A percentile compares a stretch with the other conserved stretches of the same genome.
Conservation (phyloP, 2,329 filamentous ascomycete genomes). For the Monosporascus sp. region DNA sequence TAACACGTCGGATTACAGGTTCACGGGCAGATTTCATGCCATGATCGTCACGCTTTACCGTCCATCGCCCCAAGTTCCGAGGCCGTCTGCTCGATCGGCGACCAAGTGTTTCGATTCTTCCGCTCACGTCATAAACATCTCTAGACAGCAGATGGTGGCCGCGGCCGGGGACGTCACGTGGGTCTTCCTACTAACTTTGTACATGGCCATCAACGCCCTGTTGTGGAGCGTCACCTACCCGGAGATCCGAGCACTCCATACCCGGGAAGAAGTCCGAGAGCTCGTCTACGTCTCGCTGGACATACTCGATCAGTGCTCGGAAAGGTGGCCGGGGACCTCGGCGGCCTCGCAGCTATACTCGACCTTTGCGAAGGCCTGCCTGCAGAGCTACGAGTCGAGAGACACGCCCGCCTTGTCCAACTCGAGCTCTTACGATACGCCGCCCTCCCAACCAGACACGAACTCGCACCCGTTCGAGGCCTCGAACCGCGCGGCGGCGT, state of each 20-base stretch:
- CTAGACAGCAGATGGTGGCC: conserved; percentile 72
- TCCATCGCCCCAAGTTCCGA: conserved; percentile 86
- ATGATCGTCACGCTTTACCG: conserved; percentile 86
- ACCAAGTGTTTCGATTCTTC: conserved; percentile 78
- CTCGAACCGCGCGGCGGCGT: conserved; percentile 30
- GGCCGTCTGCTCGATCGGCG: conserved; percentile 75
- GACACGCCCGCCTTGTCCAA: conserved; percentile 32
- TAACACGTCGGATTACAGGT: conserved; percentile 39
- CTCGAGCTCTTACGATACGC: conserved; percentile 34
- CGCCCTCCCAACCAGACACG: conserved; percentile 44
- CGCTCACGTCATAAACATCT: conserved; percentile 74
- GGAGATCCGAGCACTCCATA: conserved; percentile 69
- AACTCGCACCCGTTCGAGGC: conserved; percentile 42
- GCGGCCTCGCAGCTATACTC: conserved; percentile 80
- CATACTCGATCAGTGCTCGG: conserved; percentile 72
- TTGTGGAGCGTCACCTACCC: conserved; percentile 89
- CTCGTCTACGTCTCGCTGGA: conserved; percentile 72
- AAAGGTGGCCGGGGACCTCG: conserved; percentile 86
- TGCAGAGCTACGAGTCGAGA: conserved; percentile 76
- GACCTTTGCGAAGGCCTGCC: conserved; percentile 78
- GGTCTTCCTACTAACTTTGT: conserved; percentile 85
- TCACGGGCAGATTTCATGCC: conserved; percentile 68
- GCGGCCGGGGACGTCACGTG: conserved; percentile 81
- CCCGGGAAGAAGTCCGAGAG: conserved; percentile 68
- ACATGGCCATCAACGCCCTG: conserved; percentile 86